Percentiles rank a stretch among this genome's conserved stretches.
Conservation (phyloP, 768 basidiomycete species). For the Termitomyces sp. region DNA sequence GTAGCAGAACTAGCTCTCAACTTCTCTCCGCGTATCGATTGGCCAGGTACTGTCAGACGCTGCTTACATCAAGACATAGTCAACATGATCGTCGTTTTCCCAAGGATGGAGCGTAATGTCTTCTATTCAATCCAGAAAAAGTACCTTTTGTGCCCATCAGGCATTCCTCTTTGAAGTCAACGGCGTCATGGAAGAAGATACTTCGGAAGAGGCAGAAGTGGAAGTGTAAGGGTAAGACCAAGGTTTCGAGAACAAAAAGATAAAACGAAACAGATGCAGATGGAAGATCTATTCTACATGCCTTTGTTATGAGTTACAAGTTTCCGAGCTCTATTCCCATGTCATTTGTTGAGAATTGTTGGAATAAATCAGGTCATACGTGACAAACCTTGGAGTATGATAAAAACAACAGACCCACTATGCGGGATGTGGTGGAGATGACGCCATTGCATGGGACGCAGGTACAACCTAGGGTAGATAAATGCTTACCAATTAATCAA, state of each 20-base stretch:
- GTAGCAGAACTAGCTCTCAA: not conserved
- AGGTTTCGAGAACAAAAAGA: not conserved
- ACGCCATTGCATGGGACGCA: not conserved
- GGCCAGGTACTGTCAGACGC: not conserved
- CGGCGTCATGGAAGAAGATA: not conserved
- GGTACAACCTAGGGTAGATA: not conserved
- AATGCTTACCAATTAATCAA: not conserved
- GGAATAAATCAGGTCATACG: constrained; percentile 15
- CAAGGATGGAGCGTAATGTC: not conserved
- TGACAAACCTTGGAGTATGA: constrained; percentile 23
- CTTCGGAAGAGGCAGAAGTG: not conserved
- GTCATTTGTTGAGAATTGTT: not conserved
- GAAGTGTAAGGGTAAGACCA: not conserved
- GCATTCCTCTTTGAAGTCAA: not conserved
- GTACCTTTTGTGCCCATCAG: not conserved
- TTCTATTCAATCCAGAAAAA: not conserved
- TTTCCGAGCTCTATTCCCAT: not conserved
- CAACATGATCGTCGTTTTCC: not conserved
- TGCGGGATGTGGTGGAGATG: constrained; percentile 15
- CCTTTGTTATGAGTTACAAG: constrained; percentile 26
- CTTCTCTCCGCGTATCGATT: not conserved
- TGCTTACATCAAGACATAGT: not conserved
- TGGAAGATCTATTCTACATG: constrained; percentile 23
- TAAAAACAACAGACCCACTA: constrained; percentile 19
- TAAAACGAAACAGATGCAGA: not conserved